These are phyloP conservation scores for Hemisphaericaspora nanyangensis DNA, from an alignment of 805 yeast species.

Conservation along the genomic window DNA sequence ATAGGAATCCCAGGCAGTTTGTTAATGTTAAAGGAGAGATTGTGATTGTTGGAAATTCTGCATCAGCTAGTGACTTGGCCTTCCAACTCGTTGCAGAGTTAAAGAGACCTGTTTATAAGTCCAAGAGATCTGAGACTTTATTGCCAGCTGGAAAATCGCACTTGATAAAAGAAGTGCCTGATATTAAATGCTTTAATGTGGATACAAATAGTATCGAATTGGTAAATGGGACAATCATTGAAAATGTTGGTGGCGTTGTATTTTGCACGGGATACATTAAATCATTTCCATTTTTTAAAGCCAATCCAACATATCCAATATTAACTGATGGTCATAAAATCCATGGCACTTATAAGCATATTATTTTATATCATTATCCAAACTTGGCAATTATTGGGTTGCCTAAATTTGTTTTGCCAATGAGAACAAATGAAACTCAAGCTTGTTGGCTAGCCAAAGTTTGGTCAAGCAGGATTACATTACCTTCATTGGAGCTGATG, in stretches of 20 bases:
- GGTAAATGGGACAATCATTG: conserved; percentile 20
- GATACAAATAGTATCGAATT: conserved; percentile 15
- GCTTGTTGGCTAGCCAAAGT: conserved; percentile 40
- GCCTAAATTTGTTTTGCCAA: conserved; percentile 46
- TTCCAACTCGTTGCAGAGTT: conserved; percentile 18
- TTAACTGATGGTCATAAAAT: conserved; percentile 34
- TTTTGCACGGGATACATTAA: conserved; percentile 40
- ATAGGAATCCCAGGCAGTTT: conserved; percentile 19
- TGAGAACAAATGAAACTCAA: conserved; percentile 49
- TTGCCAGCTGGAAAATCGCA: conserved; percentile 45
- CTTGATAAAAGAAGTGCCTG: conserved; percentile 41
- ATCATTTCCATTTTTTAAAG: conserved; percentile 29
- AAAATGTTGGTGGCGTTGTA: conserved; percentile 24
- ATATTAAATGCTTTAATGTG: conserved; percentile 38
- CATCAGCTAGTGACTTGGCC: conserved; percentile 22
- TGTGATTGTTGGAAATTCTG: conserved; percentile 20
- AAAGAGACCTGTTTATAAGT: conserved; percentile 22
- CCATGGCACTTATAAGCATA: conserved; percentile 41
- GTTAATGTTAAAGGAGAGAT: conserved; percentile 23
- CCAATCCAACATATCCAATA: conserved; percentile 13
- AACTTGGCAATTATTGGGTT: conserved; percentile 40
- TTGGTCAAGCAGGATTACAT: conserved; percentile 37
- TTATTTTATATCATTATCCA: conserved; percentile 45
- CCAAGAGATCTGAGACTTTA: conserved; percentile 34
- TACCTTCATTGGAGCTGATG: conserved; percentile 40